Conservation (phyloP, 2,329 filamentous ascomycete genomes). For the Fusarium protoensiforme region DNA sequence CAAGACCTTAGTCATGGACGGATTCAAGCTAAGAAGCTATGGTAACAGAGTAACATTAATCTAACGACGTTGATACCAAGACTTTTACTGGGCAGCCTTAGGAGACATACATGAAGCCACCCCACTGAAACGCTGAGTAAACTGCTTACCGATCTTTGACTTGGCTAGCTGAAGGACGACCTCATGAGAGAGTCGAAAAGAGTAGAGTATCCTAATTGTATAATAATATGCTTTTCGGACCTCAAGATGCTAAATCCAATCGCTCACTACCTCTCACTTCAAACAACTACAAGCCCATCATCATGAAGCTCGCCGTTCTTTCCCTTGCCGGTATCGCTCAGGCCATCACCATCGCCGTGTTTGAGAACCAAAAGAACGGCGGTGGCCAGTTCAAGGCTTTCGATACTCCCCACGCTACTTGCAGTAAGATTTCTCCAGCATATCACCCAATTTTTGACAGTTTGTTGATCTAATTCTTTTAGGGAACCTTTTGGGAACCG, state of each 20-base stretch:
- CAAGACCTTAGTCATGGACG: background rate
- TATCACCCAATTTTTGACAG: background rate
- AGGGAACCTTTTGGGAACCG: slow-evolving; percentile 1
- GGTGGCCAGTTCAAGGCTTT: slow-evolving; percentile 6
- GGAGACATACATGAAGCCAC: background rate
- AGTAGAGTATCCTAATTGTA: fast-evolving
- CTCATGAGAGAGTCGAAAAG: background rate
- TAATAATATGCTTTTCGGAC: background rate
- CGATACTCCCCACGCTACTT: background rate
- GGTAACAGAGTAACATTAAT: background rate
- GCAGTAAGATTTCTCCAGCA: background rate
- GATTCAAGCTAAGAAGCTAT: background rate
- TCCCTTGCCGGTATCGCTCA: background rate
- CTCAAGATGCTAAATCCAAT: background rate
- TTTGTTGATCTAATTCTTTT: background rate
- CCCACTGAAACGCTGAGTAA: background rate
- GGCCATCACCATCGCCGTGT: slow-evolving; percentile 12
- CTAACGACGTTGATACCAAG: background rate
- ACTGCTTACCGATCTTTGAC: background rate
- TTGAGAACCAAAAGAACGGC: slow-evolving; percentile 7
- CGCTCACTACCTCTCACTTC: background rate
- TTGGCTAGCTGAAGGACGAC: background rate
- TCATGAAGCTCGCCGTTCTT: background rate
- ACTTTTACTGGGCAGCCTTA: background rate
- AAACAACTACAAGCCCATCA: background rate